These are phyloP conservation scores for Colletotrichum noveboracense DNA, from an alignment of 2,329 filamentous ascomycete genomes.

Conservation along the genomic window DNA sequence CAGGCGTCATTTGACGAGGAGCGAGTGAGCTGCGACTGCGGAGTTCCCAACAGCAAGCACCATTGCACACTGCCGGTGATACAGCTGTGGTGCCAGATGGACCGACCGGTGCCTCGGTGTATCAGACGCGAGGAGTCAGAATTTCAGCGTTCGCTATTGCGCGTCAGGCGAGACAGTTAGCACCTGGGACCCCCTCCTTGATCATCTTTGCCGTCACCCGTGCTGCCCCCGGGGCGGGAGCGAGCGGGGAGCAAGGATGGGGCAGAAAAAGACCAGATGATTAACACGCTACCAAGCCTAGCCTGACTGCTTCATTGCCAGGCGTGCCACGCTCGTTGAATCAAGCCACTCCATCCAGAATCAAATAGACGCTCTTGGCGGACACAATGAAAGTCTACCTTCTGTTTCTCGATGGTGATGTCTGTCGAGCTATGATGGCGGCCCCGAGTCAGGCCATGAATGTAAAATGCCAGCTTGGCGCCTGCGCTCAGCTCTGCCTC, in stretches of 20 bases:
- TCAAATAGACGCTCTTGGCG: background rate
- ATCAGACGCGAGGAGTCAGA: background rate
- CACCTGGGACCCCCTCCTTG: background rate
- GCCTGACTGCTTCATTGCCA: background rate
- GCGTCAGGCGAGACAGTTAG: background rate
- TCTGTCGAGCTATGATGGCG: background rate
- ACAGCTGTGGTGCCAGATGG: conserved; percentile 12
- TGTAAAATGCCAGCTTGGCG: background rate
- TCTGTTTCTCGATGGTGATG: background rate
- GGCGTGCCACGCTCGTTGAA: background rate
- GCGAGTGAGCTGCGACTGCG: background rate
- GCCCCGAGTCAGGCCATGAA: background rate
- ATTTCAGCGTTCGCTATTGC: background rate
- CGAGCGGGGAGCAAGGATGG: background rate
- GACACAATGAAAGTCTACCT: background rate
- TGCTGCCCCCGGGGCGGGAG: background rate
- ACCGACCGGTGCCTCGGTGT: conserved; percentile 10
- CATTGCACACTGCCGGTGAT: conserved; percentile 2
- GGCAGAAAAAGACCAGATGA: background rate
- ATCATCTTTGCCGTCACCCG: background rate
- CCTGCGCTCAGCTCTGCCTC: background rate
- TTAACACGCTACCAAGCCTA: background rate
- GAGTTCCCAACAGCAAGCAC: background rate
- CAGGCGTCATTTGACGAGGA: background rate
- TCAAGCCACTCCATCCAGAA: background rate